Conservation (phyloP, 2,329 filamentous ascomycete genomes). For the Neodidymelliopsis sp. region DNA sequence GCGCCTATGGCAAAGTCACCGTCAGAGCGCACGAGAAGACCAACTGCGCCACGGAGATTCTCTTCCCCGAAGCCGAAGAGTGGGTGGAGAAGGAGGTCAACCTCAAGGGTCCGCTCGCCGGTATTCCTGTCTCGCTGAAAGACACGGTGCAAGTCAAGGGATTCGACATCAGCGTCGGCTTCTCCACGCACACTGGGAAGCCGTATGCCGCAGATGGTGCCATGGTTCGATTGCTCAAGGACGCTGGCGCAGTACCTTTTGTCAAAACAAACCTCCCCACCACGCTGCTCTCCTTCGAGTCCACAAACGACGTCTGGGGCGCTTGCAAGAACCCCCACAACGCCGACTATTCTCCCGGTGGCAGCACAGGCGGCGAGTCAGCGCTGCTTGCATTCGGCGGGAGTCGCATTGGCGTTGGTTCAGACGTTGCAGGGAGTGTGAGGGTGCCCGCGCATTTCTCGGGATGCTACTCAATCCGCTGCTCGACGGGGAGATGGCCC, state of each 20-base stretch:
- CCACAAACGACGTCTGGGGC: constrained; percentile 82
- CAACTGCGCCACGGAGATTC: constrained; percentile 88
- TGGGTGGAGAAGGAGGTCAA: constrained; percentile 72
- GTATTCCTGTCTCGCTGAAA: constrained; percentile 86
- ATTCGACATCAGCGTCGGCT: constrained; percentile 84
- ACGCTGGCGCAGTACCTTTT: constrained; percentile 87
- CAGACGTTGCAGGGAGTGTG: constrained; percentile 89
- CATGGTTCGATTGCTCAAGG: constrained; percentile 79
- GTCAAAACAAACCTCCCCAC: constrained; percentile 92
- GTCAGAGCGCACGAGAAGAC: constrained; percentile 84
- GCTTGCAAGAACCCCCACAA: constrained; percentile 84
- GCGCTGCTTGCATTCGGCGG: constrained; percentile 82
- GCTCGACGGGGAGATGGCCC: constrained; percentile 89
- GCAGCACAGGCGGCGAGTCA: constrained; percentile 84
- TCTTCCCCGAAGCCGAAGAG: constrained; percentile 78
- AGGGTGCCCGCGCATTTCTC: constrained; percentile 87
- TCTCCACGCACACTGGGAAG: constrained; percentile 75
- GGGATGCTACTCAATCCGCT: constrained; percentile 85
- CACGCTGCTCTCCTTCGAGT: constrained; percentile 86
- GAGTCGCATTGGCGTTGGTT: constrained; percentile 87
- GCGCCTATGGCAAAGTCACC: constrained; percentile 85
- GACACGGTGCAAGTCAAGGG: constrained; percentile 78
- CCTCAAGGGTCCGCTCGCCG: constrained; percentile 81
- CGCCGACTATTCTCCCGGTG: constrained; percentile 82
- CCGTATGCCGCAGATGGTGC: constrained; percentile 72